Evolutionary conservation across 257 asterid genomes (phyloP).

Genomic region (Nicotiana undulata): DNA sequence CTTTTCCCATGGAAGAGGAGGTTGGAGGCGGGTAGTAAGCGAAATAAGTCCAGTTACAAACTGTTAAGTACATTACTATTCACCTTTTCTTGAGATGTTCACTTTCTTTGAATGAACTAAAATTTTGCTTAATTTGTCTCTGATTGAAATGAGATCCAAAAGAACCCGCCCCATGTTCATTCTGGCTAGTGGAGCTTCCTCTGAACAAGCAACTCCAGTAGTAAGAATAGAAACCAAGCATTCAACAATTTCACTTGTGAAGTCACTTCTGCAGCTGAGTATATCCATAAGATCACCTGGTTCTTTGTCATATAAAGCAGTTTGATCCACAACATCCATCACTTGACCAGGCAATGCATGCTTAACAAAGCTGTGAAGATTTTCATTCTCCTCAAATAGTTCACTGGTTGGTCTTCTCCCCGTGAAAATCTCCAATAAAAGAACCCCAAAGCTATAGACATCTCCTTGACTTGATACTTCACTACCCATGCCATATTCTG

Average conservation of each 20-base stretch:
- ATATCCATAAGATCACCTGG: background rate
- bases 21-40: background rate
- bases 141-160: conserved; percentile 9
- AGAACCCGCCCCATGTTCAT: conserved; percentile 4
- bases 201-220: conserved; percentile 18
- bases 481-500: conserved; percentile 37
- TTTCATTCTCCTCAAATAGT: conserved; percentile 9
- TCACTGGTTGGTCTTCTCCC: conserved; percentile 34
- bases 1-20: background rate
- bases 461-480: conserved; percentile 27
- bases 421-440: conserved; percentile 33
- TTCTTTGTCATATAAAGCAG: conserved; percentile 4
- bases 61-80: background rate
- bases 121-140: conserved; percentile 7
- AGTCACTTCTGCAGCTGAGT: background rate
- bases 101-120: background rate
- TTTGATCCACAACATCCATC: conserved; percentile 24
- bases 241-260: background rate
- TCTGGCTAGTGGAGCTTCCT: conserved; percentile 17
- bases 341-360: conserved; percentile 10
- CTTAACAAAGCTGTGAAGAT: conserved; percentile 25
- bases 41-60: background rate
- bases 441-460: conserved; percentile 34
- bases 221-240: conserved; percentile 16
- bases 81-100: background rate